Conservation (phyloP, 768 basidiomycete genomes). For the Russula dissimulans region DNA sequence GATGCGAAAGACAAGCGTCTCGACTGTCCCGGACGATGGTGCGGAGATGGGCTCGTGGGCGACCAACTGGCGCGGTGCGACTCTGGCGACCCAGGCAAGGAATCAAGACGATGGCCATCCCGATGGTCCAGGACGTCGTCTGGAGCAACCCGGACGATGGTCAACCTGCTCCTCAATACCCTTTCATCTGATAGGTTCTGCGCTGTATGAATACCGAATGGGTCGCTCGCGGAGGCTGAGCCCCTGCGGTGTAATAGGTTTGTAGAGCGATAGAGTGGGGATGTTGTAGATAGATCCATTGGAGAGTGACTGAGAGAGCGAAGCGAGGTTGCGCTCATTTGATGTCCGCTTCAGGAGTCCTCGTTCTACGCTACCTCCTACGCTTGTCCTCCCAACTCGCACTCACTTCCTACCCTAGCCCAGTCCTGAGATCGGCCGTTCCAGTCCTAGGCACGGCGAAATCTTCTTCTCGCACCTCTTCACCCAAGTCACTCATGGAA, state of each 20-base stretch:
- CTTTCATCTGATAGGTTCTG: slow-evolving; percentile 15
- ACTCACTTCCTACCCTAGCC: too few species aligned
- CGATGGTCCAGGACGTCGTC: slow-evolving; percentile 1
- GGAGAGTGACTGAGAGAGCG: neutral
- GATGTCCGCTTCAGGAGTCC: neutral
- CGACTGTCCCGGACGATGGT: neutral
- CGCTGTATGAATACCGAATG: slow-evolving; percentile 13
- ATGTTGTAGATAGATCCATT: neutral
- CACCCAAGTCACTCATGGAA: slow-evolving; percentile 15
- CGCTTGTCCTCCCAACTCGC: too few species aligned
- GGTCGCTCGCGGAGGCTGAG: slow-evolving; percentile 16
- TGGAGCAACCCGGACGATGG: slow-evolving; percentile 15
- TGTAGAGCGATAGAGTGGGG: neutral
- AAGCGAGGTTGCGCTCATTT: neutral
- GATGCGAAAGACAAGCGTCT: slow-evolving; percentile 19
- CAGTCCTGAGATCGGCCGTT: neutral
- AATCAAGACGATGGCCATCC: neutral
- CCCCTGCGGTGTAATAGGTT: slow-evolving; percentile 6
- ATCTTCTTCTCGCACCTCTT: slow-evolving; percentile 5
- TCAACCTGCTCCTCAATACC: slow-evolving; percentile 14
- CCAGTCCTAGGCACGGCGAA: slow-evolving; percentile 1
- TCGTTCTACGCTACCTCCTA: too few species aligned
- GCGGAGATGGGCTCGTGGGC: neutral
- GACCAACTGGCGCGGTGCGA: slow-evolving; percentile 2
- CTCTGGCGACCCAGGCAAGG: neutral